These are phyloP conservation scores for Cantharellus cinnabarinus DNA, from an alignment of 768 basidiomycete genomes.

Conservation along the genomic window DNA sequence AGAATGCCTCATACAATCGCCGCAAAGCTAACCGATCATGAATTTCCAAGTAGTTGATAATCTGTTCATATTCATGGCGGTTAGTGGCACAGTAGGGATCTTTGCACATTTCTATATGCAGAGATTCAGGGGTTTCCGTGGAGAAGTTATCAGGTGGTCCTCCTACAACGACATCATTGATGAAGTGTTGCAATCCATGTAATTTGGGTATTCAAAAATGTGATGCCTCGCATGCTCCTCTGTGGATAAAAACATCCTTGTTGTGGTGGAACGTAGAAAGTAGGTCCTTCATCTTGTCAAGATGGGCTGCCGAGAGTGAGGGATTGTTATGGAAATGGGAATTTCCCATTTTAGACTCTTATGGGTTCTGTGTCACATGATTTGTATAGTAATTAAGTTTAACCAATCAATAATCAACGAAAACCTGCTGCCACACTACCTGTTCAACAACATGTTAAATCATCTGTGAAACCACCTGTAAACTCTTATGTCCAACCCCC, in stretches of 20 bases:
- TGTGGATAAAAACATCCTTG: conserved; percentile 18
- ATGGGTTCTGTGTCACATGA: too few relatives aligned
- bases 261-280: conserved; percentile 20
- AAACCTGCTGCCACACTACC: too few relatives aligned
- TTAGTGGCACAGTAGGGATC: neutral
- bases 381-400: too few relatives aligned
- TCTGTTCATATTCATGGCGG: neutral
- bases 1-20: too few relatives aligned
- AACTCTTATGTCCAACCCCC: too few relatives aligned
- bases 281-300: conserved; percentile 13
- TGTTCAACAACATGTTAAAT: too few relatives aligned
- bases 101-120: neutral
- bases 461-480: too few relatives aligned
- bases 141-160: neutral
- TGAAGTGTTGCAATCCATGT: neutral
- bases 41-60: neutral
- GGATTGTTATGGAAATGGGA: too few relatives aligned
- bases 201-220: neutral
- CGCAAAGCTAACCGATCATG: too few relatives aligned
- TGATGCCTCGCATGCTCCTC: neutral
- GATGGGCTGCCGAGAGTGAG: conserved; percentile 10
- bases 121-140: neutral
- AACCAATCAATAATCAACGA: too few relatives aligned
- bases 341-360: too few relatives aligned
- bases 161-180: neutral